These are phyloP conservation scores for Collybia nuda DNA, from an alignment of 768 basidiomycete genomes.

Conservation along the genomic window DNA sequence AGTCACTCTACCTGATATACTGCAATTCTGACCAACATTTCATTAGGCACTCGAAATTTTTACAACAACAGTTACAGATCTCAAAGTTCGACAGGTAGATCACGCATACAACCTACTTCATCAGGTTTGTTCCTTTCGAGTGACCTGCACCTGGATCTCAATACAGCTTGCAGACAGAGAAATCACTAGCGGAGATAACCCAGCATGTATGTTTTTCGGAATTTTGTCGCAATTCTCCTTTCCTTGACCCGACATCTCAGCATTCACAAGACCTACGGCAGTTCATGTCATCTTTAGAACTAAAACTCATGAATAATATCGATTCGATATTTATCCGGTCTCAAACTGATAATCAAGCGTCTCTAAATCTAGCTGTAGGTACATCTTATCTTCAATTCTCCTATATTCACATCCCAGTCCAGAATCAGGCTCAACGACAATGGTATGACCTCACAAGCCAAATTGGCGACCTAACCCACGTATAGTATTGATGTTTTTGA, in stretches of 20 bases:
- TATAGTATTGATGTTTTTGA: background rate
- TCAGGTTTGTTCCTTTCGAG: constrained; percentile 3
- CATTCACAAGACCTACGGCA: background rate
- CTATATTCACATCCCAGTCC: background rate
- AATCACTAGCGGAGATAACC: background rate
- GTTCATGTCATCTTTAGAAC: background rate
- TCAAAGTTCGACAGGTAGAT: constrained; percentile 4
- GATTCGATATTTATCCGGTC: background rate
- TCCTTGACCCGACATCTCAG: background rate
- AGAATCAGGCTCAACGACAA: constrained; percentile 11
- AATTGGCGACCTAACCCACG: constrained; percentile 12
- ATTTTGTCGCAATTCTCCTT: background rate
- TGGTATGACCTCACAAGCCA: constrained; percentile 10
- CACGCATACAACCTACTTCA: background rate
- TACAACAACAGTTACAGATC: background rate
- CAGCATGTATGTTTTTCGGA: background rate
- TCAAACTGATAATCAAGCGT: constrained; percentile 7
- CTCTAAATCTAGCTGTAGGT: constrained; percentile 12
- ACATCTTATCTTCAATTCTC: background rate
- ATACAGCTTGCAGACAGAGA: background rate
- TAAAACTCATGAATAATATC: background rate
- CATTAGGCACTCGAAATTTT: constrained; percentile 6
- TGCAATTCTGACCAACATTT: background rate
- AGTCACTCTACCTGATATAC: too few relatives aligned
- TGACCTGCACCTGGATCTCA: too few relatives aligned